These are phyloP conservation scores for Trichoderma asperellum DNA, from an alignment of 2,329 filamentous ascomycete genomes.

Conservation along the genomic window DNA sequence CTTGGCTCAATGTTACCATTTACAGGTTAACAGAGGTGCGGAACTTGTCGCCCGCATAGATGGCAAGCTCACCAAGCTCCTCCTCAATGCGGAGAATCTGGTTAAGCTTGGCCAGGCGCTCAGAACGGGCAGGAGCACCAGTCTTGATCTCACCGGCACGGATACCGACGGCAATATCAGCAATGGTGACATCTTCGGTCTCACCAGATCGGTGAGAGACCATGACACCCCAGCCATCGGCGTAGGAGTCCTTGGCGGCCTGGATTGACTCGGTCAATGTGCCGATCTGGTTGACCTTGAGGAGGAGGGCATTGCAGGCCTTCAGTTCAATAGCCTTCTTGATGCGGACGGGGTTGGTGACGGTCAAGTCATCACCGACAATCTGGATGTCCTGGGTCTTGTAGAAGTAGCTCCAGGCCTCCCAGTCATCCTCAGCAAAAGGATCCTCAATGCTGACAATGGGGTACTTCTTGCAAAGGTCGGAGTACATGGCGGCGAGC, in stretches of 20 bases:
- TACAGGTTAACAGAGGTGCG: slow-evolving; percentile 87
- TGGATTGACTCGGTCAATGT: slow-evolving; percentile 98
- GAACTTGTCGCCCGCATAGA: slow-evolving; percentile 94
- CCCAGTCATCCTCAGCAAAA: slow-evolving; percentile 99
- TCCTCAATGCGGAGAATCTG: slow-evolving; percentile 99
- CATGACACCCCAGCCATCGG: slow-evolving; percentile 97
- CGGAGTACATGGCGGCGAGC: slow-evolving; percentile 88
- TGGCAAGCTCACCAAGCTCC: slow-evolving; percentile 87
- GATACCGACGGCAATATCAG: slow-evolving; percentile 96
- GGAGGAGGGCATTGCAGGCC: slow-evolving; percentile 95
- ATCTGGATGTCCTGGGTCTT: slow-evolving; percentile 99
- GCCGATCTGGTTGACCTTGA: slow-evolving; percentile 99
- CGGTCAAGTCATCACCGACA: slow-evolving; percentile 96
- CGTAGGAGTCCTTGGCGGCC: slow-evolving; percentile 97
- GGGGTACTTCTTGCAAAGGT: slow-evolving; percentile 90
- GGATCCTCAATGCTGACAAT: slow-evolving; percentile 99
- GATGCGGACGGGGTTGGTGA: slow-evolving; percentile 98
- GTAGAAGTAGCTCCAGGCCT: slow-evolving; percentile 99
- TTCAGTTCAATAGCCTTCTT: slow-evolving; percentile 99
- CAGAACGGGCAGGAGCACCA: slow-evolving; percentile 91
- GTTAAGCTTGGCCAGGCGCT: slow-evolving; percentile 99
- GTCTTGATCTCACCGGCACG: slow-evolving; percentile 99
- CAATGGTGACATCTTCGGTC: slow-evolving; percentile 99
- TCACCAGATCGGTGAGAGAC: slow-evolving; percentile 98
- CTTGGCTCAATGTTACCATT: slow-evolving; percentile 36